phyloP scores from a whole-genome alignment of 495 filamentous ascomycete species.

The Collariella sp. region DNA sequence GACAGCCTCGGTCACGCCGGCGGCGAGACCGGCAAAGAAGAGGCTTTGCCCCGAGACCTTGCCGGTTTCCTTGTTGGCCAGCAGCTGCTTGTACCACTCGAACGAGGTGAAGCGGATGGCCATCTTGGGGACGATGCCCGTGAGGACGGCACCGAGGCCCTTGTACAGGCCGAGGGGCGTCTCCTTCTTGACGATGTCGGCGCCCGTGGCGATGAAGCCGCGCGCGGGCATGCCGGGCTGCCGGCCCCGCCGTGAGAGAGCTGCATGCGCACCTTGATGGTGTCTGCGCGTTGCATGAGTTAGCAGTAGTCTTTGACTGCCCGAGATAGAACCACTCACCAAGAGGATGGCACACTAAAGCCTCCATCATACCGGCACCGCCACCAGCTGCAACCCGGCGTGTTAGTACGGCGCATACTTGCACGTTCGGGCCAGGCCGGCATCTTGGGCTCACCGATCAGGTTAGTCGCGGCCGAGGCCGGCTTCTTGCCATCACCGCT shows the following conservation, averaged over 20 bases:
- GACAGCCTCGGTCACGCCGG: constrained; percentile 93
- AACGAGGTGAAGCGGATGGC: constrained; percentile 98
- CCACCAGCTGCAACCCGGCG: constrained; percentile 63
- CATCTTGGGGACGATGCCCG: constrained; percentile 98
- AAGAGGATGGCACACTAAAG: constrained; percentile 90
- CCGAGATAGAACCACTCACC: constrained; percentile 47
- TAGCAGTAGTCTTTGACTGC: neutral
- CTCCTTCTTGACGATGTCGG: constrained; percentile 80
- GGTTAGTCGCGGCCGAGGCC: constrained; percentile 78
- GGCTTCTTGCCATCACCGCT: constrained; percentile 66
- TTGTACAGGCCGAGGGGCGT: constrained; percentile 82
- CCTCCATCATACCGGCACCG: constrained; percentile 99
- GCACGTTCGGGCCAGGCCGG: neutral
- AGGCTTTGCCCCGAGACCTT: constrained; percentile 62
- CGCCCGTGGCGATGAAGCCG: constrained; percentile 80
- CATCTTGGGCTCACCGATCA: constrained; percentile 62
- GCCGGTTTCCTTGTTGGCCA: constrained; percentile 57
- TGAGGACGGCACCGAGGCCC: constrained; percentile 87
- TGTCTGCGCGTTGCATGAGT: constrained; percentile 46
- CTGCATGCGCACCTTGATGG: constrained; percentile 99
- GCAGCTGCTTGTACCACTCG: constrained; percentile 81
- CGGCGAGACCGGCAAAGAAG: constrained; percentile 84
- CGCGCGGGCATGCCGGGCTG: constrained; percentile 70
- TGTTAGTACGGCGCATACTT: constrained; percentile 13
- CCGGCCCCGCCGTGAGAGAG: constrained; percentile 83